Percentiles rank a stretch among this genome's conserved stretches.
phyloP scores from a whole-genome alignment of 1,284 basidiomycete genomes.

The Trichosporon sp. region DNA sequence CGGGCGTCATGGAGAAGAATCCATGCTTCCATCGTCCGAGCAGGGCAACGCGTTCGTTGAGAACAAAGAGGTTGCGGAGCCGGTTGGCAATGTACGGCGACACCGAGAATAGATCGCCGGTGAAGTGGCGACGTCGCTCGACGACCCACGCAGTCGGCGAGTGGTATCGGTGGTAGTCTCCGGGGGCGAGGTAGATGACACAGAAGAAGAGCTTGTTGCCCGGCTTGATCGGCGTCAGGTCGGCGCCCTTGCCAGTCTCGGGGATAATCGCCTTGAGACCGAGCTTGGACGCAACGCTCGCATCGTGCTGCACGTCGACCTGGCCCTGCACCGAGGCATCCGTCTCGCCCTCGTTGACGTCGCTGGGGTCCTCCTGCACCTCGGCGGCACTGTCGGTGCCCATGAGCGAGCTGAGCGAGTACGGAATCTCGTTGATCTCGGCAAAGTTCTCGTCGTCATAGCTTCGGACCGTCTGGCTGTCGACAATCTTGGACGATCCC shows the following conservation, averaged over 20 bases:
- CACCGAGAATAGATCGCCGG: constrained; percentile 94
- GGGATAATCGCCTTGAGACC: constrained; percentile 52
- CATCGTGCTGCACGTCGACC: constrained; percentile 57
- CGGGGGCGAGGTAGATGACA: constrained; percentile 96
- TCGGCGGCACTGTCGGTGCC: constrained; percentile 43
- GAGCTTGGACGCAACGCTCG: constrained; percentile 49
- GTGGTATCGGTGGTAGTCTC: constrained; percentile 98
- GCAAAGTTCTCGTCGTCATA: constrained; percentile 76
- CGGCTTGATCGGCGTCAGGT: constrained; percentile 48
- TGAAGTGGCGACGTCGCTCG: constrained; percentile 89
- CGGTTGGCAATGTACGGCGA: constrained; percentile 93
- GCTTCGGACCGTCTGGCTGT: constrained; percentile 25
- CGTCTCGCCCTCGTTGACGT: constrained; percentile 22
- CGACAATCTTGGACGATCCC: constrained; percentile 44
- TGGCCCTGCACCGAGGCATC: constrained; percentile 38
- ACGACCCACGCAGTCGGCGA: constrained; percentile 95
- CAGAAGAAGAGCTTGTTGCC: constrained; percentile 82
- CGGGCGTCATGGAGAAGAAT: constrained; percentile 95
- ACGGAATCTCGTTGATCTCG: constrained; percentile 93
- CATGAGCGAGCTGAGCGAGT: constrained; percentile 80
- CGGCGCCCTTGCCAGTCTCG: constrained; percentile 49
- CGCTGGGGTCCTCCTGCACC: constrained; percentile 19
- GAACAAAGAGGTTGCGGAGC: constrained; percentile 86
- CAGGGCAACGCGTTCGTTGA: constrained; percentile 96
- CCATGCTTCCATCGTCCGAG: constrained; percentile 92